A percentile compares a stretch with the other conserved stretches of the same genome.
Evolutionary conservation across 2,329 filamentous ascomycete genomes (phyloP).

Genomic region (Peltaster fructicola): DNA sequence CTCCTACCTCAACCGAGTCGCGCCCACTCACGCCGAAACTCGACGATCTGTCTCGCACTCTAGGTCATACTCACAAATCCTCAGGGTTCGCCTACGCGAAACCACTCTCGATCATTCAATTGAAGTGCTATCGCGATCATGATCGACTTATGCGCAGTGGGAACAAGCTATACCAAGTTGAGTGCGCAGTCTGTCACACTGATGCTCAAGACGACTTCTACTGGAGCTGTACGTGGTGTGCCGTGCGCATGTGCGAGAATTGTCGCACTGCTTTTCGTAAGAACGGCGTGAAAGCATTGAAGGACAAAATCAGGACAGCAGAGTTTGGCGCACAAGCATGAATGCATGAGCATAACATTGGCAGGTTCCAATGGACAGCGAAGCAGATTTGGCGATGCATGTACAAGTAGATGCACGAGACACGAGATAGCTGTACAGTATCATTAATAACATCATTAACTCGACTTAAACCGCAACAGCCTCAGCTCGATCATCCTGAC

Average conservation of each 20-base stretch:
- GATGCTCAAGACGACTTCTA: slow-evolving; percentile 15
- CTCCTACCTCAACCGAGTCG: slow-evolving; percentile 1
- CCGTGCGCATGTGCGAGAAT: slow-evolving; percentile 15
- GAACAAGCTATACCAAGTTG: slow-evolving; percentile 17
- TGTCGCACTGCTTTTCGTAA: slow-evolving; percentile 12
- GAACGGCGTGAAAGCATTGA: slow-evolving; percentile 9
- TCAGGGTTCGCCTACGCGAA: slow-evolving; percentile 17
- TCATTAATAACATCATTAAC: too few species aligned
- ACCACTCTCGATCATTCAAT: slow-evolving; percentile 12
- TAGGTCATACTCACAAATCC: slow-evolving; percentile 16
- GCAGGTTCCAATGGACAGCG: too few species aligned
- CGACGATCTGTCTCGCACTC: slow-evolving; percentile 10
- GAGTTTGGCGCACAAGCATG: slow-evolving; percentile 7
- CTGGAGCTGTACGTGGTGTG: slow-evolving; percentile 18
- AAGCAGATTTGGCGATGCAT: too few species aligned
- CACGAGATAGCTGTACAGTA: too few species aligned
- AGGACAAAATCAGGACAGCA: slow-evolving; percentile 7
- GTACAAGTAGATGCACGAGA: too few species aligned
- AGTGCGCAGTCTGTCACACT: slow-evolving; percentile 18
- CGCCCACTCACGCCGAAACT: slow-evolving; percentile 2
- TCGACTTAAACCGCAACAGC: background rate
- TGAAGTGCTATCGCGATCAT: slow-evolving; percentile 16
- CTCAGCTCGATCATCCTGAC: slow-evolving; percentile 11
- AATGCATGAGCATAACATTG: too few species aligned
- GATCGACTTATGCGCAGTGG: slow-evolving; percentile 10